Percentiles rank a stretch among this genome's conserved stretches.
Evolutionary conservation across 2,329 filamentous ascomycete species (phyloP).

Genomic region (Tolypocladium guangdongense): DNA sequence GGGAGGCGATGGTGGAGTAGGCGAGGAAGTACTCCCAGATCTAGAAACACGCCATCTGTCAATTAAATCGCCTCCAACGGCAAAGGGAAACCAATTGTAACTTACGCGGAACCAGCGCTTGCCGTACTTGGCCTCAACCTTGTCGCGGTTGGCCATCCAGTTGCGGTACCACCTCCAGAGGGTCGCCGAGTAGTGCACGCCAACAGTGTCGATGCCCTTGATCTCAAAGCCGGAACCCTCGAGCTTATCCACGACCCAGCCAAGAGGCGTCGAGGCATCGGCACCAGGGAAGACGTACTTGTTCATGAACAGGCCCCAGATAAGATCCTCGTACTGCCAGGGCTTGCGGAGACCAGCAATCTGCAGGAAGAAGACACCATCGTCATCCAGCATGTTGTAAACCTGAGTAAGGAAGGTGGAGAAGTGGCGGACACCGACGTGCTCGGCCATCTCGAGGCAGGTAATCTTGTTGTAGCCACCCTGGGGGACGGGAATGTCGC

Average conservation of each 20-base stretch:
- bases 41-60: constrained; percentile 23
- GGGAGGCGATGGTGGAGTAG: constrained; percentile 73
- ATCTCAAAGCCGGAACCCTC: constrained; percentile 66
- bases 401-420: constrained; percentile 72
- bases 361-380: constrained; percentile 92
- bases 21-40: constrained; percentile 94
- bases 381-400: constrained; percentile 91
- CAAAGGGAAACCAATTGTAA: neutral
- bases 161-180: constrained; percentile 98
- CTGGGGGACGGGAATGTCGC: constrained; percentile 73
- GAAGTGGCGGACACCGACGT: constrained; percentile 91
- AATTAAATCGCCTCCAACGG: neutral
- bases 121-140: constrained; percentile 91
- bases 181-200: constrained; percentile 93
- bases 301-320: constrained; percentile 99
- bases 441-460: constrained; percentile 96
- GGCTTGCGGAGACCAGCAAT: constrained; percentile 86
- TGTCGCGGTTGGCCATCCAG: constrained; percentile 89
- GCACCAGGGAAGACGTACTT: constrained; percentile 98
- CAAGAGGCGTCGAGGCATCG: constrained; percentile 87
- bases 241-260: constrained; percentile 73
- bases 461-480: constrained; percentile 80
- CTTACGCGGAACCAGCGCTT: constrained; percentile 88
- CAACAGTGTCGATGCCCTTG: constrained; percentile 85
- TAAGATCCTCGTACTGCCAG: constrained; percentile 97